Percentiles rank a stretch among this genome's conserved stretches.
Evolutionary conservation across 2,329 filamentous ascomycete species (phyloP).

Genomic region (Colletotrichum cereale): DNA sequence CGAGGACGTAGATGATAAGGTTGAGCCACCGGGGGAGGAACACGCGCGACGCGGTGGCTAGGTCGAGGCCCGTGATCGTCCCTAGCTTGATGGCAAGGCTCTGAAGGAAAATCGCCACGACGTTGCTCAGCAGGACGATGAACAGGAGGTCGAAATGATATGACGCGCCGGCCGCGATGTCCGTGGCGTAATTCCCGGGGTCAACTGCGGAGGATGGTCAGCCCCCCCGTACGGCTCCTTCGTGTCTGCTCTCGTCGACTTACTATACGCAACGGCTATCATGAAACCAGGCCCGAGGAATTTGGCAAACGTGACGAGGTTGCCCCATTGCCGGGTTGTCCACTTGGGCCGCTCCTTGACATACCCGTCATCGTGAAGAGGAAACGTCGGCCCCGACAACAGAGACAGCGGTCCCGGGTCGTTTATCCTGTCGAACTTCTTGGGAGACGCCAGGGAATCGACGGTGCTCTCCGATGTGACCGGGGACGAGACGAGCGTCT

Average conservation of each 20-base stretch:
- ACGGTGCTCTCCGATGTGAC: conserved; percentile 23
- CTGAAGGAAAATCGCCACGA: conserved; percentile 80
- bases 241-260: conserved; percentile 42
- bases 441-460: conserved; percentile 7
- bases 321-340: conserved; percentile 7
- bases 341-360: conserved; percentile 2
- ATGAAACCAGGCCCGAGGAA: conserved; percentile 77
- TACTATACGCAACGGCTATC: conserved; percentile 69
- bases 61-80: conserved; percentile 75
- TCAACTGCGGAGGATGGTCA: conserved; percentile 56
- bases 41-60: conserved; percentile 75
- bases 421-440: neutral
- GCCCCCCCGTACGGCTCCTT: neutral
- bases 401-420: conserved; percentile 7
- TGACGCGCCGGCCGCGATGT: conserved; percentile 75
- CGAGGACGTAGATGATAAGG: conserved; percentile 69
- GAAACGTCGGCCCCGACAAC: neutral
- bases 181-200: conserved; percentile 78
- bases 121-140: conserved; percentile 75
- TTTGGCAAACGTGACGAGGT: conserved; percentile 25
- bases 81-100: conserved; percentile 77
- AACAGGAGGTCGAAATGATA: conserved; percentile 77
- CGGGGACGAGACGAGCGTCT: conserved; percentile 19
- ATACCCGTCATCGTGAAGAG: neutral
- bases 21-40: conserved; percentile 76